Conservation (phyloP, 306 rosid species). For the Alnus rubra region DNA sequence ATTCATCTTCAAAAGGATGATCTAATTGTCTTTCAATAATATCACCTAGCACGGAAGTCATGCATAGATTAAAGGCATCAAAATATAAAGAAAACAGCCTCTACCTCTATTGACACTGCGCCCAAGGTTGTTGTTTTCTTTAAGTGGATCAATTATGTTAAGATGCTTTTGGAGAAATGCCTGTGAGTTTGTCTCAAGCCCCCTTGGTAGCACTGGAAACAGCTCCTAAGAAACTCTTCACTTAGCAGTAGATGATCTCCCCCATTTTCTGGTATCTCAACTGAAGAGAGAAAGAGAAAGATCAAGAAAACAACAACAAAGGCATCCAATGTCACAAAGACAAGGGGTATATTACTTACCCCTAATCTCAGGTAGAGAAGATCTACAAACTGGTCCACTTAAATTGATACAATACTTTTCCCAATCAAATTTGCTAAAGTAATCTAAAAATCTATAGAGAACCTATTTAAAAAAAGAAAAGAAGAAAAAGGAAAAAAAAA, state of each 20-base stretch:
- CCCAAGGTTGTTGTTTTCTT: slow-evolving; percentile 91
- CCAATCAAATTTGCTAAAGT: slow-evolving; percentile 93
- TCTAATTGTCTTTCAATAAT: slow-evolving; percentile 7
- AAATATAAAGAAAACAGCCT: slow-evolving; percentile 22
- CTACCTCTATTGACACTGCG: slow-evolving; percentile 91
- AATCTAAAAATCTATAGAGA: slow-evolving; percentile 77
- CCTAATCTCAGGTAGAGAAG: slow-evolving; percentile 62
- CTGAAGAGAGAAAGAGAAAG: slow-evolving; percentile 42
- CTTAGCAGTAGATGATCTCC: slow-evolving; percentile 55
- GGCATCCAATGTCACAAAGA: slow-evolving; percentile 19
- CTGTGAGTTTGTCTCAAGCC: slow-evolving; percentile 49
- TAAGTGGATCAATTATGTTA: slow-evolving; percentile 86
- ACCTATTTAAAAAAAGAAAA: slow-evolving; percentile 47
- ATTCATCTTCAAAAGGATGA: slow-evolving; percentile 16
- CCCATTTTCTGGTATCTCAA: slow-evolving; percentile 64
- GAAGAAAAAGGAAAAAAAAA: slow-evolving; percentile 17
- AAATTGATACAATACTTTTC: slow-evolving; percentile 80
- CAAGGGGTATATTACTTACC: slow-evolving; percentile 44
- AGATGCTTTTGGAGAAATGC: slow-evolving; percentile 73
- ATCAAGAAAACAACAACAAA: slow-evolving; percentile 27
- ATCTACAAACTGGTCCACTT: slow-evolving; percentile 76
- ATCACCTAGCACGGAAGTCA: slow-evolving; percentile 12
- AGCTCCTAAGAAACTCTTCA: slow-evolving; percentile 65
- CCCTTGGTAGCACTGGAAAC: slow-evolving; percentile 69
- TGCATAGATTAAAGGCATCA: neutral